Evolutionary conservation across 1,284 basidiomycete species (phyloP).

Genomic region (Cryptococcus sp.): DNA sequence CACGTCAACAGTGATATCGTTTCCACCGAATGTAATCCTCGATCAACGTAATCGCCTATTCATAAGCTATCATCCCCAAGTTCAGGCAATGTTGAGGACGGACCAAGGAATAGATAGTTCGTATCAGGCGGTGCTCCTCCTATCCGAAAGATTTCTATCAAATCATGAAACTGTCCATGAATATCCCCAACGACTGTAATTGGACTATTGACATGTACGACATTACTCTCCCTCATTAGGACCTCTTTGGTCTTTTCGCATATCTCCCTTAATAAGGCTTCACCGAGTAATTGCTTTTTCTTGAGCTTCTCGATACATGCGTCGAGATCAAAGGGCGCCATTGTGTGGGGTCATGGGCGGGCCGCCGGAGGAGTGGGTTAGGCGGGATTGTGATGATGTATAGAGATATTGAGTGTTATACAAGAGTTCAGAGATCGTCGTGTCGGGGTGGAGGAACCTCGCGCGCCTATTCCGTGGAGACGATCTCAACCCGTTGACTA

Average conservation of each 20-base stretch:
- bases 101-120: conserved; percentile 94
- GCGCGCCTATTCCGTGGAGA: too few relatives aligned
- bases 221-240: conserved; percentile 97
- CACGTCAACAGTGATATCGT: conserved; percentile 96
- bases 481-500: too few relatives aligned
- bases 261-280: conserved; percentile 88
- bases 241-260: conserved; percentile 99
- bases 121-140: conserved; percentile 94
- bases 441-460: too few relatives aligned
- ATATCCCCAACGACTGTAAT: conserved; percentile 99
- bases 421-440: too few relatives aligned
- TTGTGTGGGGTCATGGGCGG: conserved; percentile 36
- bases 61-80: background rate
- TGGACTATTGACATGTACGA: conserved; percentile 95
- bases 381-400: too few relatives aligned
- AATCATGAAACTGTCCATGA: conserved; percentile 97
- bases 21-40: conserved; percentile 95
- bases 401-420: too few relatives aligned
- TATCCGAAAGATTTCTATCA: conserved; percentile 98
- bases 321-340: conserved; percentile 92
- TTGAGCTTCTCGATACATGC: conserved; percentile 87
- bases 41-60: conserved; percentile 93
- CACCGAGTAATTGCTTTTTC: conserved; percentile 86
- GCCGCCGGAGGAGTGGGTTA: conserved; percentile 1
- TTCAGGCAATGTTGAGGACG: background rate